A percentile compares a stretch with the other conserved stretches of the same genome.
phyloP scores from a whole-genome alignment of 2,329 filamentous ascomycete species.

The Cytospora piceae region DNA sequence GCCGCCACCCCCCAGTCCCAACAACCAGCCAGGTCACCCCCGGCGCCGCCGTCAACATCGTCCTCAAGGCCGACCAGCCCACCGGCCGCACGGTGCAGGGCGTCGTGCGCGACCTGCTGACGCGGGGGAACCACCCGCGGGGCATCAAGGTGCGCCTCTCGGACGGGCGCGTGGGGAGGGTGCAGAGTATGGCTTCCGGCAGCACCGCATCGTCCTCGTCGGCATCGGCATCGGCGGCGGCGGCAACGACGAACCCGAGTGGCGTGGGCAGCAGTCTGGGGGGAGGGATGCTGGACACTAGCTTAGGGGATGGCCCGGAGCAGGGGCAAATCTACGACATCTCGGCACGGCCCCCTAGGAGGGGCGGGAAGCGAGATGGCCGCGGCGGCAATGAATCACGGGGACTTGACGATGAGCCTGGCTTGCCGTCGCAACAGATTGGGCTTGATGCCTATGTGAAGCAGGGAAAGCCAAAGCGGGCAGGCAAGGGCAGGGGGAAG shows the following conservation, averaged over 20 bases:
- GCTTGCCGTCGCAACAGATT: constrained; percentile 47
- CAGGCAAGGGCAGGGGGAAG: constrained; percentile 29
- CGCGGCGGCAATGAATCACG: constrained; percentile 33
- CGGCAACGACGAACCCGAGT: neutral
- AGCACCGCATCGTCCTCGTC: constrained; percentile 6
- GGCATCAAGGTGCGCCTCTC: constrained; percentile 78
- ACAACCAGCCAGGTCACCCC: constrained; percentile 56
- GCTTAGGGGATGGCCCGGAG: neutral
- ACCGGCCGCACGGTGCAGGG: constrained; percentile 74
- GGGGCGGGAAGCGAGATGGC: constrained; percentile 31
- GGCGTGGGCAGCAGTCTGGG: constrained; percentile 5
- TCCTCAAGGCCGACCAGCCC: constrained; percentile 76
- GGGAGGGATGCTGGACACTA: constrained; percentile 4
- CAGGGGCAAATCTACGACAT: neutral
- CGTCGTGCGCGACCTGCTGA: constrained; percentile 68
- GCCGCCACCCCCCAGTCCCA: constrained; percentile 43
- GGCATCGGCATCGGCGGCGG: neutral
- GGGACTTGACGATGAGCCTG: constrained; percentile 41
- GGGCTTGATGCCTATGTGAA: constrained; percentile 56
- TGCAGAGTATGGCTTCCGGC: constrained; percentile 61
- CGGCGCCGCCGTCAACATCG: constrained; percentile 70
- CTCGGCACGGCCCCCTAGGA: neutral
- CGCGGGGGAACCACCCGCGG: constrained; percentile 72
- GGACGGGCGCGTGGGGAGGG: constrained; percentile 73
- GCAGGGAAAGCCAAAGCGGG: constrained; percentile 39